Base-by-base conservation (phyloP, 306 rosid genomes). In the Trifolium fragiferum region DNA sequence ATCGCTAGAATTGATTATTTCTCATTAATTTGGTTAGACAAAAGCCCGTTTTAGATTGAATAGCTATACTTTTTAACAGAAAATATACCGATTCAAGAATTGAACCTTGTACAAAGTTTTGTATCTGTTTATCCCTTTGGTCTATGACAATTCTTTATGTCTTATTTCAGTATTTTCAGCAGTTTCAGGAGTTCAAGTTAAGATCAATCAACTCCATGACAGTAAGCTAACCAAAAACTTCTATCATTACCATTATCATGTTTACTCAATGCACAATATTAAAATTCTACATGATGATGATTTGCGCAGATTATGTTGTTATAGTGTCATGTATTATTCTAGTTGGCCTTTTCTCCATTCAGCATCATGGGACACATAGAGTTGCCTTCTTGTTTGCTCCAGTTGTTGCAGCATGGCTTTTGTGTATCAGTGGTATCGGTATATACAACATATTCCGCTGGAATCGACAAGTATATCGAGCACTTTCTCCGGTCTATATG, bases 381-480 rank as follows among this genome's bases (percentile, higher is more conserved):
- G 93, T 92, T 55, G 83, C 91, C 57, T 87, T 92, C 93, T 53
- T 89, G 84, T 92, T 92, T 82, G 96, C 96, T 53, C 97, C 97
- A 25, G 76, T 92, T 74, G 85, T 89, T 59, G 82, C 83, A 10
- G 78, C 87, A 62, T 92, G 97, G 97, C 91, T 89, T 62, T 63
- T 87, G 19, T 87, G 91, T 62, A 86, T 89, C 61, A 76, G 90
- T 66, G 87, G 88, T 41, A 79, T 87, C 30, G 97, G 97, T 57
- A 49, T 89, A 58, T 92, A 92, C 81, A 92, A 92, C 77, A 82
- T 89, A 54, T 50, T 87, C 79, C 77, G 66, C 43, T 92, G 97
- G 96, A 92, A 92, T 58, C 76, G 84, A 23, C 72, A 73, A 55
- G 68, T 88, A 72, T 78, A 83, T 53, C 86, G 41, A 7, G 96